phyloP scores from a whole-genome alignment of 1,139 yeast species.

The Blastobotrys elegans region DNA sequence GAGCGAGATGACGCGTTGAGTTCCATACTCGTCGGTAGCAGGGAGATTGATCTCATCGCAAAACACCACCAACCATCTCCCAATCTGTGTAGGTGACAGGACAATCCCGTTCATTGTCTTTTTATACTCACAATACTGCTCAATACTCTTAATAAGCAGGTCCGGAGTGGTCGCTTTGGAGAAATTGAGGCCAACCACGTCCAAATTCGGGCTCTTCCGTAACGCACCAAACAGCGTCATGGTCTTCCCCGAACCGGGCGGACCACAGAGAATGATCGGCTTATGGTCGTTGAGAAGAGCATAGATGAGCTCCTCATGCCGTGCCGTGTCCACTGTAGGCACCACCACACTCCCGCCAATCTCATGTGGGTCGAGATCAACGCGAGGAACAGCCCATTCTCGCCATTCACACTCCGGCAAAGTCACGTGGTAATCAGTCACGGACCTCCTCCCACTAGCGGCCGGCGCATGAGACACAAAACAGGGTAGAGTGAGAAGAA shows the following conservation, averaged over 20 bases:
- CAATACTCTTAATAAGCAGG: conserved; percentile 58
- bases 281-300: conserved; percentile 53
- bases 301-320: conserved; percentile 60
- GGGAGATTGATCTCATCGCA: conserved; percentile 94
- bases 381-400: conserved; percentile 44
- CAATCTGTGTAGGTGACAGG: conserved; percentile 56
- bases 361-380: conserved; percentile 58
- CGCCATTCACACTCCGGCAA: conserved; percentile 49
- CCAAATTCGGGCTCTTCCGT: conserved; percentile 52
- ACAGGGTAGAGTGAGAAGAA: conserved; percentile 29
- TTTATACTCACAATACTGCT: conserved; percentile 65
- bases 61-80: conserved; percentile 76
- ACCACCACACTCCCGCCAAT: conserved; percentile 58
- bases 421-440: conserved; percentile 46
- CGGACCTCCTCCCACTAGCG: conserved; percentile 11
- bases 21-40: conserved; percentile 63
- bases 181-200: conserved; percentile 68
- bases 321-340: conserved; percentile 73
- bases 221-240: conserved; percentile 78
- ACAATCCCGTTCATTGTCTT: conserved; percentile 48
- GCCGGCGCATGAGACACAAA: conserved; percentile 22
- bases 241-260: conserved; percentile 97
- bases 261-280: conserved; percentile 81
- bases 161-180: conserved; percentile 75
- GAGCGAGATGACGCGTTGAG: conserved; percentile 70